Evolutionary conservation across 192 early-diverging fungal species (phyloP), one percentile per base, ranked within the genome.

Genomic region (Backusella psychrophila): DNA sequence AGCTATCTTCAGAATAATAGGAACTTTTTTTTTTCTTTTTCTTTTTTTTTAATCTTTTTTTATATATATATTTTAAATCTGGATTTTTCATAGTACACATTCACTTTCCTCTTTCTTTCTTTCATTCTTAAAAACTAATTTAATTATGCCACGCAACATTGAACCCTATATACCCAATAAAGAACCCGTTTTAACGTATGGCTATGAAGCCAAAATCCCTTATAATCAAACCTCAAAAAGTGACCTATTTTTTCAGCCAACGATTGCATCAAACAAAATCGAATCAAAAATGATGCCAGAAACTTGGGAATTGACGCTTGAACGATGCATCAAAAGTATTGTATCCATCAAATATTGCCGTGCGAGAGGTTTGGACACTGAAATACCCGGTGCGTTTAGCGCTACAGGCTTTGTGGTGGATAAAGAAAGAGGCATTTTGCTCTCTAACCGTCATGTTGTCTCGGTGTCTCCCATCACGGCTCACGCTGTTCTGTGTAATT

Each of bases 391-490:
- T 79, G 87, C 83, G 66, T 89, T 84, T 66, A 82, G 85, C 11
- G 93, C 93, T 6, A 90, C 93, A 3, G 93, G 93, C 11, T 93
- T 93, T 72, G 80, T 94, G n/a, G 92, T 94, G 9, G 92, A 94
- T 76, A 91, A 89, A 0, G 68, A 90, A 74, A 85, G 86, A 36
- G 93, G 93, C 3, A 88, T 94, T 23, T 88, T 94, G 31, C 80
- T 94, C 17, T 90, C 93, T 19, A 94, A 94, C 80, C 85, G 92
- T 12, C 93, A 94, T 80, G 93, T 94, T 14, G 91, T 93, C 3
- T 90, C 88, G 5, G 82, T 90, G 9, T 90, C 89, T 0, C 93
- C 93, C 3, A 89, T 92, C 71, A 86, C 90, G 23, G 91, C 88
- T 34, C 86, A 91, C 71, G 92, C 89, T 19, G 78, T 92, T n/a